A percentile compares a stretch with the other conserved stretches of the same genome.
Evolutionary conservation across 2,329 filamentous ascomycete genomes (phyloP).

Genomic region (Sporothrix mexicana): DNA sequence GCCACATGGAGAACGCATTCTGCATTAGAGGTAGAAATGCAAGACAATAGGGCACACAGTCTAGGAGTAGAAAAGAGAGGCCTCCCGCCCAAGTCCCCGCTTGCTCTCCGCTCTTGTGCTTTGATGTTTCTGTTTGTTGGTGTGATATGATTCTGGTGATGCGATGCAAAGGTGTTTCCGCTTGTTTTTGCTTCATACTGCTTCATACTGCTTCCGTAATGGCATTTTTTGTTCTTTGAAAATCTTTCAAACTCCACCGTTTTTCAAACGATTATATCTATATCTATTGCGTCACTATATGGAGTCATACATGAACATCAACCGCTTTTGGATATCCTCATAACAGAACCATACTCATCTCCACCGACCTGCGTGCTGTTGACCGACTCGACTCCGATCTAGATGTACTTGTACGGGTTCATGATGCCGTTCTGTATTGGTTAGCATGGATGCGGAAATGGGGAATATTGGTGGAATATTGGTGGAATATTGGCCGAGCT

Average conservation of each 20-base stretch:
- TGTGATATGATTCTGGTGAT: background rate
- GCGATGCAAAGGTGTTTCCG: background rate
- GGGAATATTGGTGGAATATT: background rate
- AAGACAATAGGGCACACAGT: background rate
- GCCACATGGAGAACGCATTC: background rate
- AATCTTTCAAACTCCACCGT: background rate
- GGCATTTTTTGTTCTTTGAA: background rate
- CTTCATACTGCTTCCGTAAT: background rate
- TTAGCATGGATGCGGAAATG: conserved; percentile 27
- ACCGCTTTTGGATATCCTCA: background rate
- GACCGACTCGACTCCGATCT: conserved; percentile 36
- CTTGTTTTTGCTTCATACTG: background rate
- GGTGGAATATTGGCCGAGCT: background rate
- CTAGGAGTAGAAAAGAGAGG: conserved; percentile 1
- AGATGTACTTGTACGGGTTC: conserved; percentile 98
- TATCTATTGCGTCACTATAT: conserved; percentile 10
- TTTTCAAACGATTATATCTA: background rate
- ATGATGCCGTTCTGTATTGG: conserved; percentile 84
- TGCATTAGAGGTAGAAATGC: no score
- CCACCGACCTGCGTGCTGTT: background rate
- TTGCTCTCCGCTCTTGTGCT: background rate
- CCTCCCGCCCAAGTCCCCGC: conserved; percentile 14
- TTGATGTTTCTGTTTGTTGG: no score
- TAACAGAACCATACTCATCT: background rate
- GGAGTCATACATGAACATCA: conserved; percentile 4